Evolutionary conservation across 495 filamentous ascomycete species (phyloP), one percentile per base, ranked within the genome.

Genomic region (Elaphomyces granulatus): DNA sequence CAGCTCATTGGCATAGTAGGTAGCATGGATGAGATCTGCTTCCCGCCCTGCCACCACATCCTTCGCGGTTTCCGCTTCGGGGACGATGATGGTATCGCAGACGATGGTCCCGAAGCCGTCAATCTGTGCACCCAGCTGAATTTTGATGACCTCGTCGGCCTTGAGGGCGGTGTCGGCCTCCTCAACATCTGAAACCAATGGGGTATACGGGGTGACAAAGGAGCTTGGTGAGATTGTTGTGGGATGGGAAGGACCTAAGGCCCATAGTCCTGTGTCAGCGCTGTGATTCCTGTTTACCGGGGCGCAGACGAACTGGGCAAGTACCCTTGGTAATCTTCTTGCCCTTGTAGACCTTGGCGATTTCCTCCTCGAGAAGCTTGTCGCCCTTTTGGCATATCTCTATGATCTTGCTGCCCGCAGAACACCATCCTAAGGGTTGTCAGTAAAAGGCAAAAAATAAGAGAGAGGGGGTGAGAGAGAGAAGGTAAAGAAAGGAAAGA

Each of bases 101-200:
- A 96, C 82, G 49, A 98, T 95, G 47, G 87, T 80, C 51, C 87
- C 84, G 57, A 96, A 88, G 35, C 90, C 90, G 67, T 96, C 90
- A 42, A 98, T 94, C 66, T 98, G 90, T 30, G 88, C 90, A 51
- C 90, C 90, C 8, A 98, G 76, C 61, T 96, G 92, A 58, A 98
- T 87, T 73, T 98, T 98, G 56, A 88, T 68, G 42, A 82, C 59
- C 62, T 98, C 88, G 34, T 77, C 81, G 34, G 77, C 70, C 67
- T 94, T 86, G 45, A 98, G 65, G 42, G 73, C 69, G 19, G 72
- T 72, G 28, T 71, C 74, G 33, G 86, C 83, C 63, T 98, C 90
- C 55, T 83, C 77, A 49, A 75, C 64, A 51, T 96, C 90, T 35
- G 86, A 75, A 21, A 74, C 71, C 46, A 98, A 67, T 28, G 90